Evolutionary conservation across 1,284 basidiomycete genomes (phyloP).

Genomic region (Ganoderma lingzhi): DNA sequence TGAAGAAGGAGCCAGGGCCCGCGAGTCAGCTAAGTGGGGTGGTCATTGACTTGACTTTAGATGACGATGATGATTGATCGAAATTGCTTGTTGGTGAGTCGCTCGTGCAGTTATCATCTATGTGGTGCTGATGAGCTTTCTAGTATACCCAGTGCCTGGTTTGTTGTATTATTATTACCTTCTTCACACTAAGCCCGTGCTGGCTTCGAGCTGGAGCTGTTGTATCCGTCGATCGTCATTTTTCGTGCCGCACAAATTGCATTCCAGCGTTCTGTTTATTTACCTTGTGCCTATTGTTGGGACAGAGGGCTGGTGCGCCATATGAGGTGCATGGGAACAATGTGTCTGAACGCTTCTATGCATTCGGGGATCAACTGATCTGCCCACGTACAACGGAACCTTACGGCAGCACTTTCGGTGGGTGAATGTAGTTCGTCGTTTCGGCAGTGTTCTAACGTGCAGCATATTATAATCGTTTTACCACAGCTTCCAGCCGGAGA

Average conservation of each 20-base stretch:
- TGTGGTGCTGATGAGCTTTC: neutral
- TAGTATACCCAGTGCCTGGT: neutral
- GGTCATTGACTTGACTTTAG: constrained; percentile 9
- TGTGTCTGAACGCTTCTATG: neutral
- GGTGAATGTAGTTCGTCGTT: neutral
- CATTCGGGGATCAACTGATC: neutral
- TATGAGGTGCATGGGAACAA: neutral
- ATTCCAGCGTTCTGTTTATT: neutral
- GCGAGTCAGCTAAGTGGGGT: constrained; percentile 2
- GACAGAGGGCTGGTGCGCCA: neutral
- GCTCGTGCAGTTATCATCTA: neutral
- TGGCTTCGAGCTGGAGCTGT: neutral
- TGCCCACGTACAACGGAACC: neutral
- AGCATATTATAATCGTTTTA: neutral
- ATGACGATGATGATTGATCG: neutral
- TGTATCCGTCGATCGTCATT: neutral
- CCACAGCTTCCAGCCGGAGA: neutral
- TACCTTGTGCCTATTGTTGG: neutral
- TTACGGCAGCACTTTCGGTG: neutral
- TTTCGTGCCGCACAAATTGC: neutral
- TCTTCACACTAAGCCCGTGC: neutral
- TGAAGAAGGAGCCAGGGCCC: constrained; percentile 11
- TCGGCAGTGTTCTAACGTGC: neutral
- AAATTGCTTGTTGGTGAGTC: neutral
- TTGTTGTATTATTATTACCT: constrained; percentile 8